Evolutionary conservation across 768 basidiomycete species (phyloP).

Genomic region (Panaeolus cyanescens): DNA sequence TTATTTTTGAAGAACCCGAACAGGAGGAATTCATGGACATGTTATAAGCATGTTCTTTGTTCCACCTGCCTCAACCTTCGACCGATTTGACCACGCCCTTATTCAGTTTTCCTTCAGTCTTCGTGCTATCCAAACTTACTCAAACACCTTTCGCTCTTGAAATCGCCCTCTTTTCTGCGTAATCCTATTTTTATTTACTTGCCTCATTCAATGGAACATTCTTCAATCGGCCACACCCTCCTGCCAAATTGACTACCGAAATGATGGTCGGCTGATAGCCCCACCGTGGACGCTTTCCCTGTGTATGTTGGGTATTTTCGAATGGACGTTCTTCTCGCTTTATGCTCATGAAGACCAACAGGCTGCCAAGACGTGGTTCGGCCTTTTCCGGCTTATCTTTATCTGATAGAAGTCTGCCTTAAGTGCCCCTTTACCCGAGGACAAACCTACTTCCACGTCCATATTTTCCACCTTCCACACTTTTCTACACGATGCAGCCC

Average conservation of each 20-base stretch:
- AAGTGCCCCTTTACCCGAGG: neutral
- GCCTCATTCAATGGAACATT: neutral
- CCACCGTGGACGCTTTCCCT: neutral
- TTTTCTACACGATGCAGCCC: constrained; percentile 17
- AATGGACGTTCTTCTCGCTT: neutral
- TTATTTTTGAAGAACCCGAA: constrained; percentile 31
- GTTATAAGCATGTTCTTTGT: constrained; percentile 17
- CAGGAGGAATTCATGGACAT: constrained; percentile 36
- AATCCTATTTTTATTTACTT: neutral
- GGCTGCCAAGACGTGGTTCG: neutral
- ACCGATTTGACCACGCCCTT: neutral
- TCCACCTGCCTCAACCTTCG: neutral
- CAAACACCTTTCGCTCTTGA: too few species aligned
- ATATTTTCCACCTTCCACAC: too few species aligned
- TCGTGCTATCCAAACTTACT: too few species aligned
- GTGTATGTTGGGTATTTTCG: neutral
- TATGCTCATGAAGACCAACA: neutral
- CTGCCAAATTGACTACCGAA: neutral
- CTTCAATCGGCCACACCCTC: neutral
- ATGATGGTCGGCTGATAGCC: neutral
- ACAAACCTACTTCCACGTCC: neutral
- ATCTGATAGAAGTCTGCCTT: neutral
- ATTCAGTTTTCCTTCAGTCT: neutral
- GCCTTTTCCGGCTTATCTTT: neutral
- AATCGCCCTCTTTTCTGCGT: neutral